A percentile compares a stretch with the other conserved stretches of the same genome.
Evolutionary conservation across 1,139 yeast genomes (phyloP).

Genomic region (Arxiozyma telluris): DNA sequence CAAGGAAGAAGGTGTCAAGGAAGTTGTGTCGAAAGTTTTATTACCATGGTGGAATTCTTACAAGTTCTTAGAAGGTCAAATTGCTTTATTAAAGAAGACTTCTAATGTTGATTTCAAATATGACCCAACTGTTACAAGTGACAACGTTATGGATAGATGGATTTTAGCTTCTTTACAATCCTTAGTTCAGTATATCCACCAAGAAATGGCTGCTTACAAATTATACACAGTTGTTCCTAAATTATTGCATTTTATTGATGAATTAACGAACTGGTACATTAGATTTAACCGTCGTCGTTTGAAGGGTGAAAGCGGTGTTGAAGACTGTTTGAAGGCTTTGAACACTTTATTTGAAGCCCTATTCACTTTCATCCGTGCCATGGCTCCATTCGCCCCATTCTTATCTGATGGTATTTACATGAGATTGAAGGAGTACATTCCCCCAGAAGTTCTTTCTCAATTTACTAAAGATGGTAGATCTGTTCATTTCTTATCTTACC

Average conservation of each 20-base stretch:
- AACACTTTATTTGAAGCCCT: slow-evolving; percentile 87
- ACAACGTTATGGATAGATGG: slow-evolving; percentile 97
- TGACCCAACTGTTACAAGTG: slow-evolving; percentile 54
- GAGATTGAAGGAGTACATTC: slow-evolving; percentile 56
- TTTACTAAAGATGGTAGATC: slow-evolving; percentile 58
- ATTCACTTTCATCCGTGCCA: slow-evolving; percentile 80
- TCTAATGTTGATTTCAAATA: slow-evolving; percentile 64
- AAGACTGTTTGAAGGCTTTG: slow-evolving; percentile 77
- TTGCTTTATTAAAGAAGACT: slow-evolving; percentile 72
- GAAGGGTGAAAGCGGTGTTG: slow-evolving; percentile 83
- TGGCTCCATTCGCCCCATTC: slow-evolving; percentile 99
- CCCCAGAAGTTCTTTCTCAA: slow-evolving; percentile 38
- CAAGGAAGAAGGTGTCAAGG: slow-evolving; percentile 98
- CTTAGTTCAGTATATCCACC: slow-evolving; percentile 72
- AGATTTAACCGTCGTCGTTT: slow-evolving; percentile 96
- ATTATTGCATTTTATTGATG: slow-evolving; percentile 78
- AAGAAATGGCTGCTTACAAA: slow-evolving; percentile 83
- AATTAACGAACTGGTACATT: slow-evolving; percentile 97
- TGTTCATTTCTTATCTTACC: slow-evolving; percentile 88
- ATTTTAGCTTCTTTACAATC: slow-evolving; percentile 90
- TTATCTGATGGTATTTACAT: slow-evolving; percentile 84
- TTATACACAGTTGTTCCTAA: slow-evolving; percentile 94
- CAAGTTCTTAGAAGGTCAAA: slow-evolving; percentile 93
- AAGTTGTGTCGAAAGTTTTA: slow-evolving; percentile 88
- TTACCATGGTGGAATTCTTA: slow-evolving; percentile 98